A percentile compares a stretch with the other conserved stretches of the same genome.
Evolutionary conservation across 2,329 filamentous ascomycete species (phyloP).

Genomic region (Blumeriella jaapii): DNA sequence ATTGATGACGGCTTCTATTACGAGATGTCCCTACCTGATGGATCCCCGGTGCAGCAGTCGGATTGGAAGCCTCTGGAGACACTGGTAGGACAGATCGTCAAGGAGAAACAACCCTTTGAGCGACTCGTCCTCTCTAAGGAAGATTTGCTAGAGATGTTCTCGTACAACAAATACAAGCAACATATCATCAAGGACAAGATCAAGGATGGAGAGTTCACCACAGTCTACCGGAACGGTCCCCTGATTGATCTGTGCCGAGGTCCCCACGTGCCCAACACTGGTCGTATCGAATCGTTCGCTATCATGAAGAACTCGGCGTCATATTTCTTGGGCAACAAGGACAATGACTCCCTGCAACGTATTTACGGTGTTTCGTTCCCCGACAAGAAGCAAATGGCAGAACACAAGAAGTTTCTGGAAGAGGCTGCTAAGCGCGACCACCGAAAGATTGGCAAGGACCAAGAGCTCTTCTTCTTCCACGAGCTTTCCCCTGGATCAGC

Average conservation of each 20-base stretch:
- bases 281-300: constrained; percentile 87
- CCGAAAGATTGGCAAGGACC: constrained; percentile 83
- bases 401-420: constrained; percentile 89
- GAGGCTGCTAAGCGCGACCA: constrained; percentile 98
- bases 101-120: constrained; percentile 94
- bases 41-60: constrained; percentile 54
- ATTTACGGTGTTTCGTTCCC: constrained; percentile 96
- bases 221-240: constrained; percentile 83
- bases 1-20: constrained; percentile 94
- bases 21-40: constrained; percentile 77
- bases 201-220: constrained; percentile 76
- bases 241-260: constrained; percentile 93
- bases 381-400: constrained; percentile 87
- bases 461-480: constrained; percentile 97
- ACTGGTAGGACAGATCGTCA: constrained; percentile 73
- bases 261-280: constrained; percentile 87
- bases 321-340: constrained; percentile 89
- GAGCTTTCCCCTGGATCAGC: constrained; percentile 85
- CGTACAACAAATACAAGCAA: constrained; percentile 96
- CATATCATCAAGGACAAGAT: constrained; percentile 95
- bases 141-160: constrained; percentile 89
- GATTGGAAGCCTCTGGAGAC: constrained; percentile 82
- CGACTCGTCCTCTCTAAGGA: constrained; percentile 81
- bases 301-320: constrained; percentile 70
- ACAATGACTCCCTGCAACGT: constrained; percentile 89